Evolutionary conservation across 1,284 basidiomycete species (phyloP), one percentile per base, ranked within the genome.

Genomic region (Calocybe gambosa): DNA sequence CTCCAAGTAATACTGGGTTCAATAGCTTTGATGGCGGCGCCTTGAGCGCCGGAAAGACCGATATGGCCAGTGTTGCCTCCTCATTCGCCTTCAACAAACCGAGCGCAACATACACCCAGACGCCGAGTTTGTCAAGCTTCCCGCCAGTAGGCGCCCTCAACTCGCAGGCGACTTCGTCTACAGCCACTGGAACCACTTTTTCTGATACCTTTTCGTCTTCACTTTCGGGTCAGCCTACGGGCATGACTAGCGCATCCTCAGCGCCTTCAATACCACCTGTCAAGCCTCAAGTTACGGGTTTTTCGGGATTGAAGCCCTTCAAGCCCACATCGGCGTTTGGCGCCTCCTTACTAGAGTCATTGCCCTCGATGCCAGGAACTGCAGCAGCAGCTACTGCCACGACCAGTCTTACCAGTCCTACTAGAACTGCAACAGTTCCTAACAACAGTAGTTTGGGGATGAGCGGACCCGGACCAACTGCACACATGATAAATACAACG

Each of bases 261-360:
- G 51, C 58, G 13, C 52, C 62, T 3, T 56, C 66, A 16, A 52
- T 53, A 5, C 50, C 64, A 15, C 47, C 57, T 5, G 55, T 93
- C 5, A 80, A 82, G 57, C 69, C 88, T 0, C 93, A 96, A 58
- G 62, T 72, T 31, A 96, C 93, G 1, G 93, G 93, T 0, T 90
- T 86, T 55, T 71, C 75, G 20, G 87, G 85, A 1, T 68, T 96
- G 54, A 93, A 91, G 64, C 76, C 89, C 1, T 97, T 97, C 78
- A 93, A 94, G 63, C 93, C 93, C 1, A 80, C 87, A 0, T 91
- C 87, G 1, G 86, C 81, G 25, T 97, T 97, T 62, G 93, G 93
- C 26, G 82, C 87, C 31, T 79, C 82, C 12, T 64, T 95, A 25
- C 63, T 93, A 46, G 88, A 90, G 49, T 80, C 81, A 0, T 66